Evolutionary conservation across 345 rosid species (phyloP), one percentile per base, ranked within the genome.

Genomic region (Sisymbrium altissimum): DNA sequence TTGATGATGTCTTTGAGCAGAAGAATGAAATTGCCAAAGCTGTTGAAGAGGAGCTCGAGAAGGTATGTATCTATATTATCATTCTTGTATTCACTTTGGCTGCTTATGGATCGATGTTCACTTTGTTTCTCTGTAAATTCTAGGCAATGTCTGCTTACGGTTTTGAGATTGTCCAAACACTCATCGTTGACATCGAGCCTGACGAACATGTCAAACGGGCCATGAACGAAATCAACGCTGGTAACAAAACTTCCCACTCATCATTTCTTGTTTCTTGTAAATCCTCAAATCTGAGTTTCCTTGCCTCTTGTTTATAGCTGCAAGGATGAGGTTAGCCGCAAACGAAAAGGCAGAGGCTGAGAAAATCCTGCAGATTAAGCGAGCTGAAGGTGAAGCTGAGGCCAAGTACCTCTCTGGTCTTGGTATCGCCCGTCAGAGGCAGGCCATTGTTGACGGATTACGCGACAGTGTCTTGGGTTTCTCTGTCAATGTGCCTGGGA

Each of bases 131-230:
- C 17, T 21, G 36, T 57, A 10, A 10, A 11, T 79, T 49, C 32
- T 64, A 84, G 86, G 86, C 87, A 2, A 84, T 84, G 86, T 84
- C 86, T 12, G 83, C 84, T 54, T 84, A 84, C 25, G 88, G 88
- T 7, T 84, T 45, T 61, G 85, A 84, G 84, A 84, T 84, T 38
- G 85, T 80, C 9, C 87, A 84, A 72, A 84, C 87, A 6, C 85
- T 84, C 32, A 84, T 84, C 19, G 84, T 84, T 18, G 87, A 84
- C 62, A 84, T 84, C 1, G 87, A 84, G 75, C 87, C 87, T 62
- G 86, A 84, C 14, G 83, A 80, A 21, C 86, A 74, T 64, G 87
- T 84, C 64, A 84, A 82, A 61, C 76, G 78, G 0, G 87, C 87
- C 13, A 84, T 84, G 87, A 84, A 84, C 46, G 87, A 82, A 56